These are phyloP conservation scores for Tilletia horrida DNA, from an alignment of 1,284 basidiomycete species.

Conservation along the genomic window DNA sequence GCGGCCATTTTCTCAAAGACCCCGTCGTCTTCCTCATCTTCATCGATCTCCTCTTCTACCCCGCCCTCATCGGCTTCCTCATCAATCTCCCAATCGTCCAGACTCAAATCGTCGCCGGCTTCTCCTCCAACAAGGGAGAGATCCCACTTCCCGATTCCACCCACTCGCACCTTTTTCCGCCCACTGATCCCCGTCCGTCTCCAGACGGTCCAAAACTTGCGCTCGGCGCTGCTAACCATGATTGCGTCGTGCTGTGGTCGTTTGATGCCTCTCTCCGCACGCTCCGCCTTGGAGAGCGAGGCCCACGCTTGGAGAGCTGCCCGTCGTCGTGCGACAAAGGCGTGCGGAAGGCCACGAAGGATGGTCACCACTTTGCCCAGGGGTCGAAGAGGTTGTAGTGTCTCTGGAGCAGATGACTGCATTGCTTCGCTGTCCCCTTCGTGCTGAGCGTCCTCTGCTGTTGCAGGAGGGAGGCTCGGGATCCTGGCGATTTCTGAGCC, in stretches of 20 bases:
- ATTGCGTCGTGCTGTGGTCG: slow-evolving; percentile 10
- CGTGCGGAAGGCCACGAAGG: slow-evolving; percentile 13
- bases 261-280: not conserved
- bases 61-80: not conserved
- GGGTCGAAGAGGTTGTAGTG: not conserved
- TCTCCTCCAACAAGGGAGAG: slow-evolving; percentile 18
- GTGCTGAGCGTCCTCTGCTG: not conserved
- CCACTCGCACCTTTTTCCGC: not conserved
- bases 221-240: slow-evolving; percentile 9
- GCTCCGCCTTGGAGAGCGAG: not conserved
- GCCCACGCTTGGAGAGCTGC: slow-evolving; percentile 5
- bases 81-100: not conserved
- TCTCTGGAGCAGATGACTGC: too few species aligned
- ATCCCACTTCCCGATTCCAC: not conserved
- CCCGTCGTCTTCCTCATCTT: not conserved
- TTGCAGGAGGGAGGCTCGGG: not conserved
- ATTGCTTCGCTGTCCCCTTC: not conserved
- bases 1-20: not conserved
- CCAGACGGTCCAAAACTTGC: slow-evolving; percentile 9
- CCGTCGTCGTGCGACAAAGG: not conserved
- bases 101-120: not conserved
- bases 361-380: slow-evolving; percentile 8
- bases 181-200: slow-evolving; percentile 13
- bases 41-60: not conserved
- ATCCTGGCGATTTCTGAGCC: not conserved